These are phyloP conservation scores for Eucalyptus regnans DNA, from an alignment of 345 rosid species.

Conservation along the genomic window DNA sequence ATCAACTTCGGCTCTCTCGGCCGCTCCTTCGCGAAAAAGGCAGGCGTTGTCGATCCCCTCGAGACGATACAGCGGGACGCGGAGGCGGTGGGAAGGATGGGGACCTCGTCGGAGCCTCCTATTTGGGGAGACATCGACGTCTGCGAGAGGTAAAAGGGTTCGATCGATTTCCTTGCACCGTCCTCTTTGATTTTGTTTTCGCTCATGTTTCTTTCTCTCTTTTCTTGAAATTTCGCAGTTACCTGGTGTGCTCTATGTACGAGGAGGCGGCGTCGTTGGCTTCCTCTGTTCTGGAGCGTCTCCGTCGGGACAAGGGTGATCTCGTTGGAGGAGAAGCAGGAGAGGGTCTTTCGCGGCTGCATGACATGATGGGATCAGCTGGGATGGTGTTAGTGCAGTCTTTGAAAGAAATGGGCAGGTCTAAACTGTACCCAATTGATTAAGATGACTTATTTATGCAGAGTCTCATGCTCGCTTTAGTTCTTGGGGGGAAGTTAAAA, in stretches of 20 bases:
- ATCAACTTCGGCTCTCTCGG: not conserved
- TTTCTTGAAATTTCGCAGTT: constrained; percentile 17
- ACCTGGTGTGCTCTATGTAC: constrained; percentile 66
- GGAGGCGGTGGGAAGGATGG: not conserved
- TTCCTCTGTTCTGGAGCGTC: constrained; percentile 32
- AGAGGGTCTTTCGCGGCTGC: not conserved
- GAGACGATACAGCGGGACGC: not conserved
- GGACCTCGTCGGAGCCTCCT: constrained; percentile 1
- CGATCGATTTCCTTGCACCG: no score
- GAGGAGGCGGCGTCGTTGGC: constrained; percentile 62
- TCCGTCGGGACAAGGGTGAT: not conserved
- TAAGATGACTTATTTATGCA: not conserved
- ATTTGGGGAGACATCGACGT: constrained; percentile 34
- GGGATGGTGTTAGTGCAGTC: constrained; percentile 88
- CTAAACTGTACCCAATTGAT: not conserved
- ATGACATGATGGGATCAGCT: constrained; percentile 47
- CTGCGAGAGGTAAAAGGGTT: constrained; percentile 23
- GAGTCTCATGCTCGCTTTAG: not conserved
- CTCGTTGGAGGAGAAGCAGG: constrained; percentile 14
- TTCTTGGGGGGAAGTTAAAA: not conserved
- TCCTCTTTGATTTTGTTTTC: not conserved
- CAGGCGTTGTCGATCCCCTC: not conserved
- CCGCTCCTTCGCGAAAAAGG: not conserved
- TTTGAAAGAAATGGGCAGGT: constrained; percentile 55
- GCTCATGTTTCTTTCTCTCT: not conserved